Percentiles rank a stretch among this genome's conserved stretches.
Evolutionary conservation across 805 yeast genomes (phyloP).

Genomic region (Lipomyces anomalus): DNA sequence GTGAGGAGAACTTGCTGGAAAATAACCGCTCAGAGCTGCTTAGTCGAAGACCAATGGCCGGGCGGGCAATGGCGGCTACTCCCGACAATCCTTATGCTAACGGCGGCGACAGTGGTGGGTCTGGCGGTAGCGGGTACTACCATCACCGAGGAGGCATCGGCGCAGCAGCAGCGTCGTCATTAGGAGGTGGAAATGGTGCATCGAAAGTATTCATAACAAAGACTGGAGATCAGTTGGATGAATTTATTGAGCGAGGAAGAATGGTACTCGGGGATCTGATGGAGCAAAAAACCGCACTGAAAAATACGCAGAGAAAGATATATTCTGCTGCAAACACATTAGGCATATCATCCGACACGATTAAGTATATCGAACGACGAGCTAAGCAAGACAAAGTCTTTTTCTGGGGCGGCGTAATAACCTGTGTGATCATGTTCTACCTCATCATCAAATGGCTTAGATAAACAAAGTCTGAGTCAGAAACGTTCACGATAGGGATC

Average conservation of each 20-base stretch:
- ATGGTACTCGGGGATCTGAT: constrained; percentile 78
- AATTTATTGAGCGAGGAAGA: constrained; percentile 84
- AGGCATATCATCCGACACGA: constrained; percentile 83
- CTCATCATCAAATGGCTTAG: constrained; percentile 60
- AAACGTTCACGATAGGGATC: no score
- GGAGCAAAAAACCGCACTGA: constrained; percentile 71
- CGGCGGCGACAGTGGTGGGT: constrained; percentile 5
- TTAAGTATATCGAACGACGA: constrained; percentile 68
- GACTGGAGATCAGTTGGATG: constrained; percentile 79
- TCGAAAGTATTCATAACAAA: constrained; percentile 48
- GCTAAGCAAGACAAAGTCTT: constrained; percentile 82
- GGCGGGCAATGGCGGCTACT: no score
- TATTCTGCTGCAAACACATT: constrained; percentile 67
- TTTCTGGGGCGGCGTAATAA: constrained; percentile 66
- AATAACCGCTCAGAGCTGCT: constrained; percentile 49
- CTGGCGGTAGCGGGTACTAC: constrained; percentile 27
- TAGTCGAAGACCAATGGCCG: constrained; percentile 42
- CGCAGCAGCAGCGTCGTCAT: constrained; percentile 29
- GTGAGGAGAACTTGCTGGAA: constrained; percentile 50
- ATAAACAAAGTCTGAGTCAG: constrained; percentile 27
- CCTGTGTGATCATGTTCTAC: constrained; percentile 63
- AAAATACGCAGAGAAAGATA: constrained; percentile 56
- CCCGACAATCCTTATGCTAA: constrained; percentile 21
- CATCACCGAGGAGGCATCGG: constrained; percentile 22
- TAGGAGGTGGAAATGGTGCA: no score